phyloP scores from a whole-genome alignment of 78 protist species.

The Cyanophora paradoxa region DNA sequence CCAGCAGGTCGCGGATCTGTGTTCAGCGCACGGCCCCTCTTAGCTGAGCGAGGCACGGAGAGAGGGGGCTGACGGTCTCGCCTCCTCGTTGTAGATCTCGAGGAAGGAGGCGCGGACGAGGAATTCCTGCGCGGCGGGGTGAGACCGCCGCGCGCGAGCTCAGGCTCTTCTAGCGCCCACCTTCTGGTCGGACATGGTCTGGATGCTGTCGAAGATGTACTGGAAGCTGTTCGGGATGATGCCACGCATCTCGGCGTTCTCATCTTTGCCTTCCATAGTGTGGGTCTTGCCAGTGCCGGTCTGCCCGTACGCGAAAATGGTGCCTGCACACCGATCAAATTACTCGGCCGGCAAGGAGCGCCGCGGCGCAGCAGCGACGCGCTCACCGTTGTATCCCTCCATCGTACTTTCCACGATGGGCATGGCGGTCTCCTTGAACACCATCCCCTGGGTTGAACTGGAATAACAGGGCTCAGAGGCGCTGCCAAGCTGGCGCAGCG shows the following conservation, averaged over 20 bases:
- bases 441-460: not conserved
- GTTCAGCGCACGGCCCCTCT: not conserved
- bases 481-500: no score
- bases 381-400: constrained; percentile 22
- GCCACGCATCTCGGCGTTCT: constrained; percentile 14
- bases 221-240: constrained; percentile 17
- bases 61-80: not conserved
- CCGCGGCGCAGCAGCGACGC: no score
- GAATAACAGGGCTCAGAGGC: no score
- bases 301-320: no score
- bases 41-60: not conserved
- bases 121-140: constrained; percentile 25
- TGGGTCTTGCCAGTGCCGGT: no score
- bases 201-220: constrained; percentile 2
- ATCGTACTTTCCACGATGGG: not conserved
- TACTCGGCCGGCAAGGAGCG: no score
- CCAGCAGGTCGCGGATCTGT: constrained; percentile 52
- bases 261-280: constrained; percentile 6
- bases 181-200: not conserved
- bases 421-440: not conserved
- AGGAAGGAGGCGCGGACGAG: constrained; percentile 53
- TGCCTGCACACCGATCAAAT: no score
- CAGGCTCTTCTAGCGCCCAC: no score
- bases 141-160: no score
- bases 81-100: constrained; percentile 69